phyloP scores from a whole-genome alignment of 1,139 yeast species.

The Lipomyces yarrowii region DNA sequence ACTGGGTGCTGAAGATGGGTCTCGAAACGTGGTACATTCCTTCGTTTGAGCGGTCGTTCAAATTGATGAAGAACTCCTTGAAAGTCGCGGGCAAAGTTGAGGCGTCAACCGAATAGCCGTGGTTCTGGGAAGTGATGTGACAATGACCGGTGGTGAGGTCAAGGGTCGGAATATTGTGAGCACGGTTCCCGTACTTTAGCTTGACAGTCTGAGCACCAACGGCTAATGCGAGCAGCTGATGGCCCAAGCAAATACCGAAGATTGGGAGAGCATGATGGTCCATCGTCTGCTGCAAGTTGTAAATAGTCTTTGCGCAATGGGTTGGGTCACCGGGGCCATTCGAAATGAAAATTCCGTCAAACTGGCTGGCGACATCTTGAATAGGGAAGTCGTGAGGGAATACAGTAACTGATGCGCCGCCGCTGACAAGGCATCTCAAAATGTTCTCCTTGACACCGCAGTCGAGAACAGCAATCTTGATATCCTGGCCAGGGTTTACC shows the following conservation, averaged over 20 bases:
- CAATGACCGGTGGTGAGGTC: constrained; percentile 89
- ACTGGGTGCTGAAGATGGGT: constrained; percentile 94
- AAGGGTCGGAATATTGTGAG: constrained; percentile 95
- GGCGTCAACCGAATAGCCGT: constrained; percentile 95
- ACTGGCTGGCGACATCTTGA: constrained; percentile 85
- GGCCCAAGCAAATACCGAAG: constrained; percentile 96
- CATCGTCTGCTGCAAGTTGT: constrained; percentile 73
- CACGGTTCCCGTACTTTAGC: constrained; percentile 96
- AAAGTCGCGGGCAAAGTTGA: constrained; percentile 73
- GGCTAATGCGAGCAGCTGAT: constrained; percentile 91
- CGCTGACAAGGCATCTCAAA: constrained; percentile 84
- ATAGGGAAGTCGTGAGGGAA: constrained; percentile 95
- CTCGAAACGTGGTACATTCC: constrained; percentile 87
- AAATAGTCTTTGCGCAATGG: constrained; percentile 81
- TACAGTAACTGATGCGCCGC: constrained; percentile 95
- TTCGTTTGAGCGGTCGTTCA: constrained; percentile 94
- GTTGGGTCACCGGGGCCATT: constrained; percentile 99
- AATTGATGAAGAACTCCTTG: constrained; percentile 84
- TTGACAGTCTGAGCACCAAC: constrained; percentile 89
- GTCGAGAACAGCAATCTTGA: constrained; percentile 90
- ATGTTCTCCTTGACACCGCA: constrained; percentile 99
- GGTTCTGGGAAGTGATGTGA: constrained; percentile 97
- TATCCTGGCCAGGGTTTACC: constrained; percentile 58
- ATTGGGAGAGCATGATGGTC: constrained; percentile 75
- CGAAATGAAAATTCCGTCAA: constrained; percentile 92